Evolutionary conservation across 2,329 filamentous ascomycete genomes (phyloP), one percentile per base, ranked within the genome.

Genomic region (Fusarium denticulatum): DNA sequence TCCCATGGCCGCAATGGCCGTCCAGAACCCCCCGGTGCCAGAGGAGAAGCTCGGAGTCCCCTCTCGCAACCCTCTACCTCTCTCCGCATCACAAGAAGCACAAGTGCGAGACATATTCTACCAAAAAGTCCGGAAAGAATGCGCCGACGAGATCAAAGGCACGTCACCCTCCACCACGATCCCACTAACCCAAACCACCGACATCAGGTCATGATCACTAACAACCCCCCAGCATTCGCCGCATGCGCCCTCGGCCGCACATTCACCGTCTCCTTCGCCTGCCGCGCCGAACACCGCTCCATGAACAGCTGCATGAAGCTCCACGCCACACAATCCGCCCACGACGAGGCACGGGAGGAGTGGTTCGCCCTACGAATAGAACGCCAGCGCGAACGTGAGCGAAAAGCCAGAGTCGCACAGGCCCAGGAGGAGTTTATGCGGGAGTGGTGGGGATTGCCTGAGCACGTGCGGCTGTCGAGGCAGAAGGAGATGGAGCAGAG

Each of bases 291-390:
- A 79, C 93, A 95, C 78, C 91, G 92, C 71, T 87, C 88, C 40
- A 99, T 99, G 96, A 99, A 99, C 85, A 88, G 86, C 70, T 99
- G 96, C 86, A 98, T 99, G 95, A 88, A 95, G 76, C 83, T 88
- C 63, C 93, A 97, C 84, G 95, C 96, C 62, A 97, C 94, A 73
- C 93, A 91, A 72, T 90, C 89, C 61, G 94, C 97, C 81, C 89
- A 97, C 82, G 96, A 99, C 84, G 91, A 90, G 30, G 96, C 96
- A 72, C 88, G 96, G 59, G 93, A 95, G 82, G 95, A 98, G 81
- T 99, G 96, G 96, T 98, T 98, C 82, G 90, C 91, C 58, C 88
- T 89, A 72, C 88, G 94, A 58, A 86, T 94, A 76, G 90, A 94
- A 84, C 88, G 95, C 63, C 88, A 91, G 77, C 85, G 85, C 64